Base-by-base conservation (phyloP, 768 basidiomycete species). In the Mycena haematopus region DNA sequence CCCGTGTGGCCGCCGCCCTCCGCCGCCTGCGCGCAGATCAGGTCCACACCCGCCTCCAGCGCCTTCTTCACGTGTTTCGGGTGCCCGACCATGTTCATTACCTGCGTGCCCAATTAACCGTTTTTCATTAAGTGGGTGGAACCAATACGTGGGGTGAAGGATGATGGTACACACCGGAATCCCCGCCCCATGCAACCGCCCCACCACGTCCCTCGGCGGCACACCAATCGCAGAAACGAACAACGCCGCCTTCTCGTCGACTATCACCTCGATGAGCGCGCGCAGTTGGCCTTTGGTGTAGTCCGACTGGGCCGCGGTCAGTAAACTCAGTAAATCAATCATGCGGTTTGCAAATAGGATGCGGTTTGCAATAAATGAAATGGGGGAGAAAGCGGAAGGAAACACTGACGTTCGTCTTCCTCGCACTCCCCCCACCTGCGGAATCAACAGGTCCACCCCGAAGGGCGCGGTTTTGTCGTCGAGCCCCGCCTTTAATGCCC, bases 151-250 rank as follows among this genome's bases (percentile, higher is more conserved):
- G n/a, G 36, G 14, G 36, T 36, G 14, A 42, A 42, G 19, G 31
- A 38, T 17, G 38, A 38, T 6, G 17, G 14, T 13, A 38, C 56
- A 1, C 15, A 59, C 81, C 33, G 88, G 83, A 63, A 96, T 95
- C 6, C 91, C 89, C 9, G 91, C 91, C 67, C 84, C 77, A 78
- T 97, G 95, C 44, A 97, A 80, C 67, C 79, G 85, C 31, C 95
- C 91, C 36, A 97, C 91, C 33, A 83, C 89, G 65, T 86, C 82
- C 69, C 84, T 84, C 4, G 95, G 92, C 1, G 95, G 95, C 6
- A 96, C 86, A 67, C 94, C 94, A 46, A 95, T 84, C 31, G 94
- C 95, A 66, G 89, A 97, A 59, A 98, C 95, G 74, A 98, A 98
- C 13, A 98, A 86, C 27, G 84, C 77, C 0, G 93, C 78, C 72